Conservation (phyloP, 176 grass and related monocot species). For the Leersia perrieri region DNA sequence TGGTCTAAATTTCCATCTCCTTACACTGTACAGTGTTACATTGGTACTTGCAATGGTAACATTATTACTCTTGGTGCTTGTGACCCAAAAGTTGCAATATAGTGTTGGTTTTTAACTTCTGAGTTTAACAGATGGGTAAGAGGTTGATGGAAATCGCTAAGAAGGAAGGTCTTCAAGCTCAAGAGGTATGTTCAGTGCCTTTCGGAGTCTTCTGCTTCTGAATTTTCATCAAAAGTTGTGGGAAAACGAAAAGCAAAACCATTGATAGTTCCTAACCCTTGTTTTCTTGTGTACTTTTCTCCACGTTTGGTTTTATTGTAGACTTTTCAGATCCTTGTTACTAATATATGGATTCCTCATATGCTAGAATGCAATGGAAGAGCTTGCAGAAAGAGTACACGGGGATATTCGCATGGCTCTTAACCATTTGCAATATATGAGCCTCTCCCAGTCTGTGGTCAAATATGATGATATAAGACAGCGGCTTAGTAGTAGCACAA, state of each 20-base stretch:
- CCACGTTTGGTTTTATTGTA: background rate
- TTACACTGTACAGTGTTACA: background rate
- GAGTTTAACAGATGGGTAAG: constrained; percentile 89
- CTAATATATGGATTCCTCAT: constrained; percentile 20
- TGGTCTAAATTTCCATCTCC: constrained; percentile 7
- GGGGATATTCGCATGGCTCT: constrained; percentile 98
- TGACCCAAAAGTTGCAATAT: background rate
- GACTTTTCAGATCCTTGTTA: constrained; percentile 22
- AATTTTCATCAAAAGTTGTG: background rate
- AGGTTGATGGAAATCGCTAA: constrained; percentile 96
- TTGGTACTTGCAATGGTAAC: background rate
- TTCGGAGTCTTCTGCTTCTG: constrained; percentile 18
- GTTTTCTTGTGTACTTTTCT: background rate
- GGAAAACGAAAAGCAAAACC: background rate
- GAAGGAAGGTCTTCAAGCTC: constrained; percentile 89
- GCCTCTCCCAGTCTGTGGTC: constrained; percentile 82
- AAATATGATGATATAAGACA: constrained; percentile 97
- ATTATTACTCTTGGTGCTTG: background rate
- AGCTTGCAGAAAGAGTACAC: constrained; percentile 97
- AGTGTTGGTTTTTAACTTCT: constrained; percentile 32
- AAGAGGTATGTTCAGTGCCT: constrained; percentile 62
- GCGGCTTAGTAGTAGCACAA: constrained; percentile 82
- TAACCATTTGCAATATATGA: constrained; percentile 99
- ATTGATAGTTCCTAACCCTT: background rate
- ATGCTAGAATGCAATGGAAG: constrained; percentile 85